Evolutionary conservation across 371 early-diverging fungal species (phyloP), one percentile per base, ranked within the genome.

Genomic region (Mucor piriformis): DNA sequence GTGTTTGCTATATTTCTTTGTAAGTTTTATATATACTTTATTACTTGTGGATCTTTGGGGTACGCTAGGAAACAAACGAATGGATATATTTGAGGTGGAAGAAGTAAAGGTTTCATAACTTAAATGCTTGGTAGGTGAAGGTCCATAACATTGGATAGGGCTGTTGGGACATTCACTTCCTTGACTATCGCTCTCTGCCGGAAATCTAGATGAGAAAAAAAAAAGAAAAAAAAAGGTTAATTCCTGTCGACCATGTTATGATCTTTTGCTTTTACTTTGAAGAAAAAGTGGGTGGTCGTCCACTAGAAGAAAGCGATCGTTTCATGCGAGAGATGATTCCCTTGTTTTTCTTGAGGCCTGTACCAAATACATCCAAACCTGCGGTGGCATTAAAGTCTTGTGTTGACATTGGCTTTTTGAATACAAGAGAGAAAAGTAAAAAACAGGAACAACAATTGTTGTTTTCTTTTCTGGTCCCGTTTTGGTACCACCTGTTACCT

Each of bases 271-370:
- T n/a, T 54, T 51, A 59, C 46, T 33, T 59, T 50, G 46, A 12
- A 8, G 33, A 29, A 29, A 29, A 6, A 29, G 13, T 27, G 29
- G 37, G 29, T 20, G 58, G 47, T 37, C 57, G 52, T 6, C 62
- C 57, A 21, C 32, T 57, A 7, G 53, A n/a, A 10, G 66, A 66
- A 29, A 66, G 43, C 2, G 66, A 66, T 15, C 66, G 29, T 33
- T 61, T 66, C 66, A 66, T 66, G 37, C 66, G 52, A 18, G 61
- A 66, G 27, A 66, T 61, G 16, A 66, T 38, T 7, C 57, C 48
- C 25, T 57, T 66, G 11, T 61, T 61, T 18, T 57, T 61, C 35
- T 58, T 66, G 0, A 38, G 11, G 8, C n/a, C 20, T 20, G 15
- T 27, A 15, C 58, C 58, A 58, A 56, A 56, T 47, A 56, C 43